Evolutionary conservation across 2,329 filamentous ascomycete species (phyloP).

Genomic region (Verticillium klebahnii): DNA sequence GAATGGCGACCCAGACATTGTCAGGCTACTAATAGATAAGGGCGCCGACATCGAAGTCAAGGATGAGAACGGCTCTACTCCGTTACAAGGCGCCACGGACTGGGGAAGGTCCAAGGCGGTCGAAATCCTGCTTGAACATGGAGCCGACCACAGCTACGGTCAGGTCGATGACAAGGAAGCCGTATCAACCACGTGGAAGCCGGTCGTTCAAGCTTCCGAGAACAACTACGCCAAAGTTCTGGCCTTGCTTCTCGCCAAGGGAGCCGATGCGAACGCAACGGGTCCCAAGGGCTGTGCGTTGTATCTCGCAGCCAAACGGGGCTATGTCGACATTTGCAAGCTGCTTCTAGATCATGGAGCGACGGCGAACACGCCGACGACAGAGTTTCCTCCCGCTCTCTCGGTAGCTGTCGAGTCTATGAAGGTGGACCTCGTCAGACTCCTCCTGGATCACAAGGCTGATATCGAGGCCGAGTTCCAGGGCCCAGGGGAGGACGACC

Average conservation of each 20-base stretch:
- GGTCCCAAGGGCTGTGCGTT: background rate
- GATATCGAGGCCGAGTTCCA: background rate
- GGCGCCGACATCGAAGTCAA: background rate
- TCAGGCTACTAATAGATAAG: background rate
- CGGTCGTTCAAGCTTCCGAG: background rate
- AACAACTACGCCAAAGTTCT: background rate
- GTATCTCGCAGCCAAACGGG: background rate
- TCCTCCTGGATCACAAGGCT: conserved; percentile 5
- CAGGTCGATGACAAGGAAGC: background rate
- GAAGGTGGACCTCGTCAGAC: conserved; percentile 4
- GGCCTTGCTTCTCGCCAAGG: background rate
- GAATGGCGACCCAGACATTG: background rate
- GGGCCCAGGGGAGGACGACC: background rate
- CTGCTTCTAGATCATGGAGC: conserved; percentile 4
- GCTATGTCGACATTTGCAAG: background rate
- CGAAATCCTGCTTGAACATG: background rate
- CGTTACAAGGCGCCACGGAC: background rate
- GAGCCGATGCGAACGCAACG: background rate
- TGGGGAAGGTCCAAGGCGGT: background rate
- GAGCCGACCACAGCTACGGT: background rate
- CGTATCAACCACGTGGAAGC: background rate
- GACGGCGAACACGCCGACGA: background rate
- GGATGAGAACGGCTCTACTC: background rate
- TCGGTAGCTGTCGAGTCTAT: no score
- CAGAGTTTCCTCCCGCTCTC: background rate